Conservation (phyloP, 129 eudicot species). For the Silybum marianum region DNA sequence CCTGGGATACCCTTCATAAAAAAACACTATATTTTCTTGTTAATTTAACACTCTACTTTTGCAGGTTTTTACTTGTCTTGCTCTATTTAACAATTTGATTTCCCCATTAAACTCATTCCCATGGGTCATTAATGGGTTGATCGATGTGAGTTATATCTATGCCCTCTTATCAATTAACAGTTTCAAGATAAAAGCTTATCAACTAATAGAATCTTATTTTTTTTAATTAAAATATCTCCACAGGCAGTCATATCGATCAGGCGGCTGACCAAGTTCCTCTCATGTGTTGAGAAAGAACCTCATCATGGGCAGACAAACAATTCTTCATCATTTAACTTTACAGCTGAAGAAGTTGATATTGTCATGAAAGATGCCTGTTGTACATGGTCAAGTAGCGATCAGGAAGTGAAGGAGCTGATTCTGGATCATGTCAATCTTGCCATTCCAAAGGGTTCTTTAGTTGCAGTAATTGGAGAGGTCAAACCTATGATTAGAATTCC, state of each 20-base stretch:
- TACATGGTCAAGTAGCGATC: slow-evolving; percentile 68
- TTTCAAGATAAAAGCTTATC: background rate
- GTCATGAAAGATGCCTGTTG: slow-evolving; percentile 63
- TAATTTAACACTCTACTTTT: slow-evolving; percentile 21
- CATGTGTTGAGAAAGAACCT: slow-evolving; percentile 54
- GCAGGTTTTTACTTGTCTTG: slow-evolving; percentile 98
- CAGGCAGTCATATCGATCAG: slow-evolving; percentile 88
- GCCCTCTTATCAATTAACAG: slow-evolving; percentile 7
- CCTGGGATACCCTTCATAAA: too few species aligned
- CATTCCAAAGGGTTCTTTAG: slow-evolving; percentile 72
- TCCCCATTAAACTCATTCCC: slow-evolving; percentile 97
- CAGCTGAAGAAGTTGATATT: slow-evolving; percentile 50
- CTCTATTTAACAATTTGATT: slow-evolving; percentile 84
- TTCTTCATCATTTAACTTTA: slow-evolving; percentile 25
- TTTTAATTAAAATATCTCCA: slow-evolving; percentile 14
- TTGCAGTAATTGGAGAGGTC: slow-evolving; percentile 94
- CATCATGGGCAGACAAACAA: background rate
- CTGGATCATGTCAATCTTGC: slow-evolving; percentile 59
- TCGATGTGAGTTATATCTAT: slow-evolving; percentile 67
- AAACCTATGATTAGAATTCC: slow-evolving; percentile 2
- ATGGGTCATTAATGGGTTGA: slow-evolving; percentile 96
- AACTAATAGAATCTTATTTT: background rate
- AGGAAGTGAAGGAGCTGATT: slow-evolving; percentile 46
- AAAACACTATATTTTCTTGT: background rate
- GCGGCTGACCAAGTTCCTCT: slow-evolving; percentile 78